Conservation (phyloP, 805 yeast species). For the Nakazawaea laoshanensis region DNA sequence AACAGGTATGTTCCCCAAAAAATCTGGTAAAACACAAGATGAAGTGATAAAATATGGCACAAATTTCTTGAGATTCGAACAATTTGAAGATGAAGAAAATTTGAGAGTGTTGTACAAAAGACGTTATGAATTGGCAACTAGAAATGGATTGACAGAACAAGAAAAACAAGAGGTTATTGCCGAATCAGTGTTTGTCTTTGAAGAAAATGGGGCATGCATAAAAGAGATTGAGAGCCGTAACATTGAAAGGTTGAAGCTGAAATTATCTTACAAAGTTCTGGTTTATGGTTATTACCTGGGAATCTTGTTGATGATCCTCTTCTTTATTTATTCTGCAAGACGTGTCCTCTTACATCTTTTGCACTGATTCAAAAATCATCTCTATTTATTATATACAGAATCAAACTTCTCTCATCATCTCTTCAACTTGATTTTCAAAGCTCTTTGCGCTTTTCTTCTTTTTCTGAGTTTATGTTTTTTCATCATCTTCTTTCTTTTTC, state of each 20-base stretch:
- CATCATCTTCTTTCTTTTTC: conserved; percentile 91
- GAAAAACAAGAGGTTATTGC: conserved; percentile 65
- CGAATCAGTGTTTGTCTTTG: conserved; percentile 59
- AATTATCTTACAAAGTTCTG: conserved; percentile 43
- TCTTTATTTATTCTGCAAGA: conserved; percentile 25
- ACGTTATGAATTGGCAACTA: conserved; percentile 70
- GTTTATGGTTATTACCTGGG: conserved; percentile 44
- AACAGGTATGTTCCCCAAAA: conserved; percentile 67
- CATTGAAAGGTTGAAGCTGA: conserved; percentile 43
- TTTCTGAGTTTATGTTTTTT: conserved; percentile 95
- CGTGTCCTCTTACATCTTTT: conserved; percentile 19
- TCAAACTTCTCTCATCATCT: conserved; percentile 13
- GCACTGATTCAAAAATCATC: conserved; percentile 4
- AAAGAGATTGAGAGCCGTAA: conserved; percentile 64
- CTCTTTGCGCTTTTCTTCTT: conserved; percentile 91
- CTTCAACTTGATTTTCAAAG: conserved; percentile 65
- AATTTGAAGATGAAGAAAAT: conserved; percentile 52
- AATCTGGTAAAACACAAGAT: conserved; percentile 54
- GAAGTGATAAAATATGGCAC: conserved; percentile 58
- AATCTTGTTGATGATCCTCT: conserved; percentile 23
- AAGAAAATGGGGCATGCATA: conserved; percentile 51
- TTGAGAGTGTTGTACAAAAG: conserved; percentile 62
- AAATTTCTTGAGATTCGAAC: conserved; percentile 61
- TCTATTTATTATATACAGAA: background rate
- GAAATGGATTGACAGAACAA: conserved; percentile 58